These are phyloP conservation scores for Rhodotorula paludigena DNA, from an alignment of 768 basidiomycete genomes.

Conservation along the genomic window DNA sequence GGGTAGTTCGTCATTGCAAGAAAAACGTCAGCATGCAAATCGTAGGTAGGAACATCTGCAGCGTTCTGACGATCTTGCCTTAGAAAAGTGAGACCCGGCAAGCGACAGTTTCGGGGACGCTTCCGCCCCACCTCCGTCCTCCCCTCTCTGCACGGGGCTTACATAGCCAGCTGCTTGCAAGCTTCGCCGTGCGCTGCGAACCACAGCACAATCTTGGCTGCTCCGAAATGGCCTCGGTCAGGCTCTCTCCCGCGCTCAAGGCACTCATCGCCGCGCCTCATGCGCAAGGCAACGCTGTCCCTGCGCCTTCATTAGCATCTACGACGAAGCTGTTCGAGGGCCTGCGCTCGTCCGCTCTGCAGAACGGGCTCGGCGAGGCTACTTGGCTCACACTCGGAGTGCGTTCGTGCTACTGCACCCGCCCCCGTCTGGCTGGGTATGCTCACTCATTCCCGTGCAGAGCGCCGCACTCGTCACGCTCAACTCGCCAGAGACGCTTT, in stretches of 20 bases:
- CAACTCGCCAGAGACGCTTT: constrained; percentile 47
- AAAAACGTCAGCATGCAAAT: no score
- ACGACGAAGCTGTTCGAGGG: constrained; percentile 39
- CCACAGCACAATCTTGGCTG: no score
- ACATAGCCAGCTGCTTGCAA: no score
- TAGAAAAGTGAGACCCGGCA: no score
- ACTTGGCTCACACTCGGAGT: constrained; percentile 44
- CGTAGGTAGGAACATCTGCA: no score
- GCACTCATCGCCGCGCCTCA: constrained; percentile 43
- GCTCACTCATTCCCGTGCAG: neutral
- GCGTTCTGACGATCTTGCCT: no score
- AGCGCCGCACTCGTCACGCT: constrained; percentile 47
- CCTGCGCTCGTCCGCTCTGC: constrained; percentile 41
- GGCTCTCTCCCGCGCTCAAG: constrained; percentile 46
- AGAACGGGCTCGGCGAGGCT: constrained; percentile 30
- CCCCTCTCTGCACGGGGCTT: no score
- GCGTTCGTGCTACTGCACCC: neutral
- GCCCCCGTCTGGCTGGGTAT: neutral
- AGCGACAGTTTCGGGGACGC: no score
- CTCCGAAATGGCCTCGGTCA: constrained; percentile 12
- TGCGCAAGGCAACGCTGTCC: constrained; percentile 40
- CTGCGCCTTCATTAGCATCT: constrained; percentile 38
- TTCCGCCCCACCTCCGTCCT: no score
- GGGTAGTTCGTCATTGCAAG: no score
- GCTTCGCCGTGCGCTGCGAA: no score